Evolutionary conservation across 345 rosid species (phyloP).

Genomic region (Hibiscus mutabilis): DNA sequence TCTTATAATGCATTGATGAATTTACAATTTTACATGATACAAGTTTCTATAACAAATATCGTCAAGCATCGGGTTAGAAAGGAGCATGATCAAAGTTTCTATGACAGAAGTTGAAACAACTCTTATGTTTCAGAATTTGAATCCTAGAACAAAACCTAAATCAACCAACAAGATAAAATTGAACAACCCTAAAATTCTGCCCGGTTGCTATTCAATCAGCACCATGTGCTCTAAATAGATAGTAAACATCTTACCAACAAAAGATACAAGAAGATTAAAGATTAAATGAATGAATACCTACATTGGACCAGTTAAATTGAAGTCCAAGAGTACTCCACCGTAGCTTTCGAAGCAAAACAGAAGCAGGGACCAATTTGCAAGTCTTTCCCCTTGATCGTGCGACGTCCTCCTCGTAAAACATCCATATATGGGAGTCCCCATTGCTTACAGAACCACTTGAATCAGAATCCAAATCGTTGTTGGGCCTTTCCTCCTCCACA

Average conservation of each 20-base stretch:
- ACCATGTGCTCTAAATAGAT: background rate
- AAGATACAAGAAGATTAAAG: background rate
- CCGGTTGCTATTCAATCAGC: background rate
- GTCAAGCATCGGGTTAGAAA: background rate
- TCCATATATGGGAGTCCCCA: slow-evolving; percentile 39
- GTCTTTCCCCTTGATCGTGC: slow-evolving; percentile 24
- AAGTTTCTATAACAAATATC: background rate
- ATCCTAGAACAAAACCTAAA: background rate
- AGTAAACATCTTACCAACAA: background rate
- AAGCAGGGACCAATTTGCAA: slow-evolving; percentile 41
- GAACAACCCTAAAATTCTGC: background rate
- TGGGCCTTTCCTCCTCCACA: slow-evolving; percentile 31
- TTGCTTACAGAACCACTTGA: slow-evolving; percentile 20
- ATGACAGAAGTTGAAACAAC: background rate
- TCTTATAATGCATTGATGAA: background rate
- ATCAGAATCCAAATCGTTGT: slow-evolving; percentile 19
- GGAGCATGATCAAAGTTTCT: background rate
- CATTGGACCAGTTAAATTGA: slow-evolving; percentile 97
- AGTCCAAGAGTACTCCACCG: slow-evolving; percentile 94
- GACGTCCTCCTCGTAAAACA: slow-evolving; percentile 37
- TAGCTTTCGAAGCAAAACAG: slow-evolving; percentile 58
- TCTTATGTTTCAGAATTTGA: background rate
- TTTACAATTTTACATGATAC: background rate
- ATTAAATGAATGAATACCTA: slow-evolving; percentile 32
- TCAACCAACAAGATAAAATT: background rate